Conservation (phyloP, 2,329 filamentous ascomycete species). For the Colletotrichum scovillei region DNA sequence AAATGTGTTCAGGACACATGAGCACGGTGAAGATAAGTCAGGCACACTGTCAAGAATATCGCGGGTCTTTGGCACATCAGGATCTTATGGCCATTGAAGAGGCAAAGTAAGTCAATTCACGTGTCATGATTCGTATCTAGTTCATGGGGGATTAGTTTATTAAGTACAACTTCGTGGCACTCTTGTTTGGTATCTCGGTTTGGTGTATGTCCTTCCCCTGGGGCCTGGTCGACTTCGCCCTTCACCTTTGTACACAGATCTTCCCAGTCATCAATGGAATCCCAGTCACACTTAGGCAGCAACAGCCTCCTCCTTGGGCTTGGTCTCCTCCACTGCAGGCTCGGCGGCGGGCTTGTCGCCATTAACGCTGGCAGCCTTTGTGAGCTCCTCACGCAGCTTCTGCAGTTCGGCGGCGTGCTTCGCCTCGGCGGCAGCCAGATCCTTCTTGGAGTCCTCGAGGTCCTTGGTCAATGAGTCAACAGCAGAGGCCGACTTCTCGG, state of each 20-base stretch:
- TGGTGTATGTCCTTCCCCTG: not conserved
- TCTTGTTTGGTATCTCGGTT: conserved; percentile 22
- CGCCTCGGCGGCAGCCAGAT: conserved; percentile 37
- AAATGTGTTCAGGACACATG: not conserved
- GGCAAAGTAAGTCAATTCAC: not conserved
- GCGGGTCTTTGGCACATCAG: too few relatives aligned
- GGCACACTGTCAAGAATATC: not conserved
- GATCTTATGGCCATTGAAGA: not conserved
- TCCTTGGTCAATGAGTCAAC: conserved; percentile 31
- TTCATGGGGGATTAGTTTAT: conserved; percentile 26
- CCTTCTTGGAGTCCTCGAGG: conserved; percentile 40
- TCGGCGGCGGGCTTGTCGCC: conserved; percentile 50
- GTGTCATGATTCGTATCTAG: conserved; percentile 23
- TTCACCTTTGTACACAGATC: conserved; percentile 22
- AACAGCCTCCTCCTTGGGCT: conserved; percentile 37
- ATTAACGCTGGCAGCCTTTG: conserved; percentile 49
- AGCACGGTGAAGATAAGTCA: not conserved
- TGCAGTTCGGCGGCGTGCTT: conserved; percentile 38
- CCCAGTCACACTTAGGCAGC: conserved; percentile 1
- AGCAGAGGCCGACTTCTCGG: conserved; percentile 12
- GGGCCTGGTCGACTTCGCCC: not conserved
- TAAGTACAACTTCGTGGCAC: conserved; percentile 19
- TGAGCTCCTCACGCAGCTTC: conserved; percentile 45
- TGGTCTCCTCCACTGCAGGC: conserved; percentile 18
- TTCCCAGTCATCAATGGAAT: not conserved